Base-by-base conservation (phyloP, 2,329 filamentous ascomycete species). In the Colletotrichum kahawae region DNA sequence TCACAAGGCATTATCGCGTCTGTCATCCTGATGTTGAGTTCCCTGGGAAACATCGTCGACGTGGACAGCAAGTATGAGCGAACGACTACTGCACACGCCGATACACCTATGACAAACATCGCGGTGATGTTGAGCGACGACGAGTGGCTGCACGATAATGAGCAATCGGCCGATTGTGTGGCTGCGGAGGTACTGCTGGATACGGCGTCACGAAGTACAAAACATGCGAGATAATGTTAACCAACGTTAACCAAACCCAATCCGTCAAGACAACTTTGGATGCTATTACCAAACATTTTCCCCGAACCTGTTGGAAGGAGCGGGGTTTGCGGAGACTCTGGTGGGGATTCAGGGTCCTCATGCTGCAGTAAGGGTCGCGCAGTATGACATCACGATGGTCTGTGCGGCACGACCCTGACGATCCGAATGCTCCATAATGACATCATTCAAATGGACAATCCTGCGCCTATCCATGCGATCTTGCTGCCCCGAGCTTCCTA, bases 1-100 rank as follows among this genome's bases (percentile, higher is more conserved):
- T 98, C 63, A 98, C 96, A 16, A 90, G 97, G 76, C 97, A 99
- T 83, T 97, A 98, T 90, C 92, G 95, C 43, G 96, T 98, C 64
- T 96, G 97, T 77, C 96, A 98, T 83, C 96, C 96, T 0, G 95
- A 98, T 76, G 90, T 96, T 71, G 94, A 96, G 77, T 93, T 95
- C 79, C 93, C 93, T n/a, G 93, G 94, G 79, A 90, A 91, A 83
- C 87, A 89, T 57, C 81, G 82, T n/a, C 81, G 84, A 24, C 81
- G 82, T 21, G 76, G 75, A 4, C 63, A 77, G 51, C 70, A 75
- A 12, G 27, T 16, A 4, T 77, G 62, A 34, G 56, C 13, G 18
- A 5, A 8, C 13, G 5, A 10, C 14, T 9, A 48, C 14, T 4
- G 62, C 18, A 14, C 24, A n/a, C 7, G 48, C 9, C 33, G 3